Conservation (phyloP, 352 stramenopile genomes). For the Phytophthora boehmeriae region DNA sequence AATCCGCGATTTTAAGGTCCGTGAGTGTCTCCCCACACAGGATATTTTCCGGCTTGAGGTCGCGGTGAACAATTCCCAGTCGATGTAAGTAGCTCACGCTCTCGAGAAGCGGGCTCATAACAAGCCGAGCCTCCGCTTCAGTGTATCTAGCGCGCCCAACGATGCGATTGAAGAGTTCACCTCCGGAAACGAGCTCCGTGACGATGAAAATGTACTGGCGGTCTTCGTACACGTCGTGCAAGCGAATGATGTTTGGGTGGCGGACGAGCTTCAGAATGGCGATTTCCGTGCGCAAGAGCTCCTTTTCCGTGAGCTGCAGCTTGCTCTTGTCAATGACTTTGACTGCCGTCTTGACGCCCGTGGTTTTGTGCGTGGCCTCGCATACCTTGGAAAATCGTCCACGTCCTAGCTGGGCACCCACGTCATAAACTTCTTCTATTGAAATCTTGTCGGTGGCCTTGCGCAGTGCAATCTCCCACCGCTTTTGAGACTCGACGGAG, state of each 20-base stretch:
- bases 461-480: constrained; percentile 81
- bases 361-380: constrained; percentile 70
- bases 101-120: constrained; percentile 90
- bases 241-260: constrained; percentile 87
- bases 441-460: constrained; percentile 86
- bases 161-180: constrained; percentile 98
- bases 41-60: constrained; percentile 91
- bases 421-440: constrained; percentile 91
- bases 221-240: constrained; percentile 93
- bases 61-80: constrained; percentile 90
- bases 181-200: constrained; percentile 96
- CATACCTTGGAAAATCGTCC: constrained; percentile 91
- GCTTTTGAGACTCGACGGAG: constrained; percentile 71
- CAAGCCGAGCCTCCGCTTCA: constrained; percentile 86
- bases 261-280: constrained; percentile 94
- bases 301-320: constrained; percentile 85
- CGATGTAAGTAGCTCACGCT: constrained; percentile 92
- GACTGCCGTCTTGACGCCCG: constrained; percentile 79
- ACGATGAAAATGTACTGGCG: constrained; percentile 97
- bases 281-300: constrained; percentile 93
- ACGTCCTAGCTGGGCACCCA: constrained; percentile 86
- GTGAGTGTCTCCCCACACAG: constrained; percentile 87
- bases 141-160: constrained; percentile 87
- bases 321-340: constrained; percentile 95
- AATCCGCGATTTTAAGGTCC: constrained; percentile 93